These are phyloP conservation scores for Letharia lupina DNA, from an alignment of 495 filamentous ascomycete species.

Conservation along the genomic window DNA sequence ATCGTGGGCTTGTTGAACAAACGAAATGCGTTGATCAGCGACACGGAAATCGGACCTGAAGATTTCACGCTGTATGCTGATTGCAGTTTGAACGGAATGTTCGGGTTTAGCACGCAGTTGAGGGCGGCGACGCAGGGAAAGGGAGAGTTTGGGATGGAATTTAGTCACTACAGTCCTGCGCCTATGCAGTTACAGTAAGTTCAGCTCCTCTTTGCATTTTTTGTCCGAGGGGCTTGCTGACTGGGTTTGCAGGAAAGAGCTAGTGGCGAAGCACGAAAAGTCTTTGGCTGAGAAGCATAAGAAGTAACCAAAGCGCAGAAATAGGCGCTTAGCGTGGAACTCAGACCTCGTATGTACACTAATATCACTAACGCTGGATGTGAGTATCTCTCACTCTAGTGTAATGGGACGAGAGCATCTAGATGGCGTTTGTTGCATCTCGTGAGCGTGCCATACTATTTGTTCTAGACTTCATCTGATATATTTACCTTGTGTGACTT, in stretches of 20 bases:
- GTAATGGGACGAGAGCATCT: neutral
- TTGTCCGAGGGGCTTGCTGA: constrained; percentile 5
- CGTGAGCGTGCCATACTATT: neutral
- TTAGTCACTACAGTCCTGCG: constrained; percentile 84
- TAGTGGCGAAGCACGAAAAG: constrained; percentile 82
- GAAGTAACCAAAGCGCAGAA: constrained; percentile 36
- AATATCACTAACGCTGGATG: neutral
- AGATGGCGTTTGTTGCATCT: neutral
- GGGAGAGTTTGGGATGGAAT: constrained; percentile 99
- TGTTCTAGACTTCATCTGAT: neutral
- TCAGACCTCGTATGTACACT: neutral
- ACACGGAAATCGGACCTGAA: constrained; percentile 89
- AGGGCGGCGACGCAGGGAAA: constrained; percentile 95
- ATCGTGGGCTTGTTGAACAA: constrained; percentile 94
- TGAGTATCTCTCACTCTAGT: constrained; percentile 5
- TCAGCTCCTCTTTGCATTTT: constrained; percentile 12
- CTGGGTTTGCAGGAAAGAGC: constrained; percentile 57
- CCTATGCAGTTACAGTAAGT: constrained; percentile 84
- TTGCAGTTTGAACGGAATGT: constrained; percentile 92
- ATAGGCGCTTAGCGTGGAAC: neutral
- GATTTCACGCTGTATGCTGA: constrained; percentile 94
- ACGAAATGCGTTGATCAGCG: constrained; percentile 87
- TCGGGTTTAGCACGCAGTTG: constrained; percentile 85
- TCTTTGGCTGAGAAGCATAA: constrained; percentile 67
- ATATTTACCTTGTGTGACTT: neutral